These are phyloP conservation scores for Sisymbrium irio DNA, from an alignment of 345 rosid species.

Conservation along the genomic window DNA sequence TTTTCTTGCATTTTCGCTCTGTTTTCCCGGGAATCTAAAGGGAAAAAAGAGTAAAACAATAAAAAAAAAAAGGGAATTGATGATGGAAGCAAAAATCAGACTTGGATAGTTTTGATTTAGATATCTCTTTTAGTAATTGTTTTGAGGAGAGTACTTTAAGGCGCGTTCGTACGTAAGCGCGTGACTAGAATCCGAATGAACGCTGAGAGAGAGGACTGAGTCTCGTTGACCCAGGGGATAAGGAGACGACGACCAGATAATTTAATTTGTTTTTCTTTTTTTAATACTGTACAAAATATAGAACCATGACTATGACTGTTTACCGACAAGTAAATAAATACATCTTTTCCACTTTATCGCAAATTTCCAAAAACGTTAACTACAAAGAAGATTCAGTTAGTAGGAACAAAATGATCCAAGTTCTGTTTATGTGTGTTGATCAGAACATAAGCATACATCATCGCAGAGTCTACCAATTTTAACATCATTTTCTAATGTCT, in stretches of 20 bases:
- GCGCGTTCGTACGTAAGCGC: slow-evolving; percentile 28
- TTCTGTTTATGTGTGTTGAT: not conserved
- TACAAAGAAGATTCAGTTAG: not conserved
- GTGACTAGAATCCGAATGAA: not conserved
- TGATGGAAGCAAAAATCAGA: not conserved
- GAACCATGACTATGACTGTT: not conserved
- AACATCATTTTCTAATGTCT: not conserved
- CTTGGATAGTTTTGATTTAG: slow-evolving; percentile 2
- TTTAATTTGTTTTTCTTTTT: not conserved
- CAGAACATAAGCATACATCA: not conserved
- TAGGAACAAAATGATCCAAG: not conserved
- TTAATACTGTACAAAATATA: not conserved
- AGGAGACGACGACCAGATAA: slow-evolving; percentile 13
- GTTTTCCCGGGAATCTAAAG: slow-evolving; percentile 18
- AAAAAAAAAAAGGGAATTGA: not conserved
- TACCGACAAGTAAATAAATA: slow-evolving; percentile 10
- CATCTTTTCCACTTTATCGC: not conserved
- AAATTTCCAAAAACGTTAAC: not conserved
- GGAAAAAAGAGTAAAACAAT: not conserved
- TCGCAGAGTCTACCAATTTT: not conserved
- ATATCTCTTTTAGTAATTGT: not conserved
- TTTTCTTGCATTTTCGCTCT: slow-evolving; percentile 23
- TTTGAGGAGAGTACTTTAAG: not conserved
- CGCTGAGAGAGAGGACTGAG: not conserved
- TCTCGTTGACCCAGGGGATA: slow-evolving; percentile 20